Conservation (phyloP, 495 filamentous ascomycete genomes). For the Tuber indicum region DNA sequence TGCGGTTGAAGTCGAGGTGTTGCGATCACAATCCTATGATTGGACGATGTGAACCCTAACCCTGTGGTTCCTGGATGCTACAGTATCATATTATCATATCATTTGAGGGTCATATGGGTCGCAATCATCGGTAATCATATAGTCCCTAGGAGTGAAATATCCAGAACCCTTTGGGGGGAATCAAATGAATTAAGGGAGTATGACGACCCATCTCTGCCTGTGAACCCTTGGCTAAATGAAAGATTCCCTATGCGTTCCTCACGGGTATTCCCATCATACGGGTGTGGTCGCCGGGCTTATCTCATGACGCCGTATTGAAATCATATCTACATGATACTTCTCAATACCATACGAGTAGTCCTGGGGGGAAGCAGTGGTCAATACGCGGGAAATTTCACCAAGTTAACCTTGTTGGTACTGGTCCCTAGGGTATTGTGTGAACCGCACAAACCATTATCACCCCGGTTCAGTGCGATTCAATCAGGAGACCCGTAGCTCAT, state of each 20-base stretch:
- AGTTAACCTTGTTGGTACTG: too few species aligned
- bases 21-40: not conserved
- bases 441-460: not conserved
- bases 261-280: not conserved
- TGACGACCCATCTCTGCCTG: not conserved
- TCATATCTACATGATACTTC: not conserved
- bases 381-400: not conserved
- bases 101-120: not conserved
- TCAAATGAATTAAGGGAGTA: not conserved
- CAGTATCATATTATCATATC: not conserved
- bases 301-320: not conserved
- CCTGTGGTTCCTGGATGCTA: not conserved
- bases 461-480: not conserved
- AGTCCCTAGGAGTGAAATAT: not conserved
- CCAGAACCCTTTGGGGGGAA: not conserved
- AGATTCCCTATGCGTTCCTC: not conserved
- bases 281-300: not conserved
- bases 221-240: not conserved
- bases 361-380: not conserved
- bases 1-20: not conserved
- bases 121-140: not conserved
- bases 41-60: not conserved
- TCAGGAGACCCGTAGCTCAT: not conserved
- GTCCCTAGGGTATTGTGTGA: not conserved
- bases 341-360: not conserved